Percentiles rank a stretch among this genome's conserved stretches.
phyloP scores from a whole-genome alignment of 257 asterid genomes.

The Przewalskia tangutica region DNA sequence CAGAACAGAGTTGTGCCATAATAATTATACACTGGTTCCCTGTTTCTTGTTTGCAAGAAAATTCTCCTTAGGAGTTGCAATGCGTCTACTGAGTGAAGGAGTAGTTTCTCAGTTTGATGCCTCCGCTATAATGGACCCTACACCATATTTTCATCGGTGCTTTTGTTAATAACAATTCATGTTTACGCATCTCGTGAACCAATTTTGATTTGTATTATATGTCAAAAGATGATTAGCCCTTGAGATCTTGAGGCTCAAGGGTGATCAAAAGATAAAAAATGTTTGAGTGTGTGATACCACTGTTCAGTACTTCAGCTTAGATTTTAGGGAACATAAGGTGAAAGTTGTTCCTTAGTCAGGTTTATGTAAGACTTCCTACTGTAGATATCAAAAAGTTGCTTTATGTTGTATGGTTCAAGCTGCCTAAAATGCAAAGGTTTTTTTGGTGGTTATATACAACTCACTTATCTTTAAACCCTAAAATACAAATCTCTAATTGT shows the following conservation, averaged over 20 bases:
- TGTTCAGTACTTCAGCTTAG: background rate
- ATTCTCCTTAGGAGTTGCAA: constrained; percentile 80
- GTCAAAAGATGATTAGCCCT: background rate
- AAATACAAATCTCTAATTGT: too few species aligned
- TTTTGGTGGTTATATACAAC: background rate
- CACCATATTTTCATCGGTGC: constrained; percentile 11
- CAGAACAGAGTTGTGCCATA: constrained; percentile 90
- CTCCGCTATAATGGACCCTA: constrained; percentile 31
- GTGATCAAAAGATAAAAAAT: background rate
- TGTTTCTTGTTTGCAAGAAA: constrained; percentile 83
- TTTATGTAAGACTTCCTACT: background rate
- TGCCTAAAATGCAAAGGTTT: background rate
- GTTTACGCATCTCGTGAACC: background rate
- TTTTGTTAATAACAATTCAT: background rate
- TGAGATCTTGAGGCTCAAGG: background rate
- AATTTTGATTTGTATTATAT: background rate
- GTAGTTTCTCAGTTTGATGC: constrained; percentile 40
- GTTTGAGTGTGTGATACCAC: background rate
- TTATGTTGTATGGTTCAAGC: background rate
- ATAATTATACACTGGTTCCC: constrained; percentile 47
- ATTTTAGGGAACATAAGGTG: background rate
- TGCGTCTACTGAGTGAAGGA: constrained; percentile 64
- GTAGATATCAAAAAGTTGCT: background rate
- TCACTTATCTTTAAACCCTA: too few species aligned
- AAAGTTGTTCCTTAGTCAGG: background rate